Evolutionary conservation across 306 rosid species (phyloP).

Genomic region (Boehmeria nivea): DNA sequence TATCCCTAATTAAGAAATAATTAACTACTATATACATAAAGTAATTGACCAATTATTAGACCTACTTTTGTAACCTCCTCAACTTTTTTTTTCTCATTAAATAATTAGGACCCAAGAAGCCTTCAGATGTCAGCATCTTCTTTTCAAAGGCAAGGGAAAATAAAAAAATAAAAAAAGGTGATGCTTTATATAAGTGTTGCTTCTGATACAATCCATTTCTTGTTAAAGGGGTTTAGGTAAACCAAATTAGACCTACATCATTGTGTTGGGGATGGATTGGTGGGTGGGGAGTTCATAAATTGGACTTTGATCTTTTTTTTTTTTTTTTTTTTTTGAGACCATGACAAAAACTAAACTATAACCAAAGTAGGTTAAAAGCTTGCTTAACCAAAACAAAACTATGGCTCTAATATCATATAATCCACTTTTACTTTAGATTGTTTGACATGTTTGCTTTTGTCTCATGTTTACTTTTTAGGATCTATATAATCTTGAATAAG

Average conservation of each 20-base stretch:
- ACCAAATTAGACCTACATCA: slow-evolving; percentile 23
- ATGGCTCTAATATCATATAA: background rate
- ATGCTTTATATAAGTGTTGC: slow-evolving; percentile 36
- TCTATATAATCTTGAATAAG: slow-evolving; percentile 3
- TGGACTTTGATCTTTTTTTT: slow-evolving; percentile 33
- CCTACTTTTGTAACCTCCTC: slow-evolving; percentile 9
- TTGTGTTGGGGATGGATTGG: slow-evolving; percentile 1
- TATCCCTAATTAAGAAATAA: background rate
- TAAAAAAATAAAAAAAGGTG: slow-evolving; percentile 35
- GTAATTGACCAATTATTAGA: slow-evolving; percentile 19
- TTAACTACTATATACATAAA: background rate
- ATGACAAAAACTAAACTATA: slow-evolving; percentile 47
- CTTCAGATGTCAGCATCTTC: slow-evolving; percentile 60
- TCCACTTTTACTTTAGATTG: background rate
- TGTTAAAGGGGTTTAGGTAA: slow-evolving; percentile 47
- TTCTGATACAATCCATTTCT: slow-evolving; percentile 51
- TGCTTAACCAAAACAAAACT: slow-evolving; percentile 30
- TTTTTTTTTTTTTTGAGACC: slow-evolving; percentile 22
- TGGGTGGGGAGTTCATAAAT: slow-evolving; percentile 17
- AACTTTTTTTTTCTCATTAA: slow-evolving; percentile 9
- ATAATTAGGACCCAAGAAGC: slow-evolving; percentile 26
- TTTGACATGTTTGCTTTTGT: too few relatives aligned
- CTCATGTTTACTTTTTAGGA: slow-evolving; percentile 5
- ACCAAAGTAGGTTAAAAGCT: slow-evolving; percentile 42
- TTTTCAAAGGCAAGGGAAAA: slow-evolving; percentile 36